Evolutionary conservation across 495 filamentous ascomycete species (phyloP).

Genomic region (Cudoniella acicularis): DNA sequence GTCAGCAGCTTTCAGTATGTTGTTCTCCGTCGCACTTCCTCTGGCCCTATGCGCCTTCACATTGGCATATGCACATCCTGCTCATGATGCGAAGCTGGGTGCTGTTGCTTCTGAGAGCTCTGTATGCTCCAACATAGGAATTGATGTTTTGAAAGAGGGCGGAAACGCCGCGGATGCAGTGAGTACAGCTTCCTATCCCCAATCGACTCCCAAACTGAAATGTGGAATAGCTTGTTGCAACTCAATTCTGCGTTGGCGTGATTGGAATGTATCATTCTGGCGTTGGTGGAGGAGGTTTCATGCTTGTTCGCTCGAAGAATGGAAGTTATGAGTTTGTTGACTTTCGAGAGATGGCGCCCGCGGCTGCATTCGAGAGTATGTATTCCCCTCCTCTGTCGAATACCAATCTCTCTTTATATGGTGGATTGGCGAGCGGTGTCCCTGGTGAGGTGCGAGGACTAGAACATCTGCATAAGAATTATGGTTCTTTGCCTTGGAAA

Average conservation of each 20-base stretch:
- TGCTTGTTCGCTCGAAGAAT: slow-evolving; percentile 61
- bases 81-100: slow-evolving; percentile 36
- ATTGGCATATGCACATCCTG: slow-evolving; percentile 3
- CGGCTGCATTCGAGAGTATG: slow-evolving; percentile 75
- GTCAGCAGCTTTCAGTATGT: not conserved
- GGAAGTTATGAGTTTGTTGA: slow-evolving; percentile 75
- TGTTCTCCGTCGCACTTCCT: slow-evolving; percentile 3
- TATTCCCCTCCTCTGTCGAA: slow-evolving; percentile 51
- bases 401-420: slow-evolving; percentile 37
- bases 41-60: slow-evolving; percentile 1
- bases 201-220: not conserved
- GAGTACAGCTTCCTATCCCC: slow-evolving; percentile 2
- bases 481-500: slow-evolving; percentile 67
- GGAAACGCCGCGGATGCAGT: slow-evolving; percentile 29
- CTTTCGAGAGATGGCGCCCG: slow-evolving; percentile 82
- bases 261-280: slow-evolving; percentile 85
- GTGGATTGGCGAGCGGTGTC: slow-evolving; percentile 72
- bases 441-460: slow-evolving; percentile 82
- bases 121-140: slow-evolving; percentile 73
- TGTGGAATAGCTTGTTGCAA: slow-evolving; percentile 62
- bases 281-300: slow-evolving; percentile 83
- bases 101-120: slow-evolving; percentile 75
- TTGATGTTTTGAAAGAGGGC: slow-evolving; percentile 61
- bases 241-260: slow-evolving; percentile 70
- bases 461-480: slow-evolving; percentile 69